A percentile compares a stretch with the other conserved stretches of the same genome.
Conservation (phyloP, 495 filamentous ascomycete genomes). For the Evernia prunastri region DNA sequence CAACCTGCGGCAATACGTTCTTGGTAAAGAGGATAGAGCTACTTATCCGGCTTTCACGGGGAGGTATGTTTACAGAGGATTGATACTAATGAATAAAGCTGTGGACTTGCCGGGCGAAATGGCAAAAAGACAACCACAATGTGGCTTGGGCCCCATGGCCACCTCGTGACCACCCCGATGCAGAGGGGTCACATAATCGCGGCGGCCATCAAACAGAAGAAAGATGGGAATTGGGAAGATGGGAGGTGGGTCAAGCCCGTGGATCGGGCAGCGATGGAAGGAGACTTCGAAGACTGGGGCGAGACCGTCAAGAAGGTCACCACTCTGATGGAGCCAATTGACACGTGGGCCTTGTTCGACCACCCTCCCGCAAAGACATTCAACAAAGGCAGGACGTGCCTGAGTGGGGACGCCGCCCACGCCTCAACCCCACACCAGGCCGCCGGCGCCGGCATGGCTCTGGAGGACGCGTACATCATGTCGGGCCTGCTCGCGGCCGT, state of each 20-base stretch:
- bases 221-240: conserved; percentile 25
- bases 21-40: conserved; percentile 36
- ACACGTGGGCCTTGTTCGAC: conserved; percentile 37
- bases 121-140: no score
- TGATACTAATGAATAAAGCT: conserved; percentile 48
- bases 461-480: conserved; percentile 54
- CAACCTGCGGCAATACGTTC: conserved; percentile 31
- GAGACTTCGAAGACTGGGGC: conserved; percentile 25
- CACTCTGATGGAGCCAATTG: conserved; percentile 20
- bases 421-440: conserved; percentile 57
- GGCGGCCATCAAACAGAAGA: conserved; percentile 34
- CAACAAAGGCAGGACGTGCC: conserved; percentile 22
- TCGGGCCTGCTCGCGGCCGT: conserved; percentile 39
- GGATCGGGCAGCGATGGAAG: conserved; percentile 35
- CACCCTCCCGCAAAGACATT: conserved; percentile 43
- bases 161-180: conserved; percentile 46
- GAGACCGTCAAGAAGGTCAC: conserved; percentile 15
- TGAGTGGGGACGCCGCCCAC: conserved; percentile 56
- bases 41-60: conserved; percentile 41
- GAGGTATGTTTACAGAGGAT: conserved; percentile 46
- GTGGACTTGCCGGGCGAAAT: conserved; percentile 43
- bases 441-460: conserved; percentile 53
- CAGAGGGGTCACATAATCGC: conserved; percentile 39
- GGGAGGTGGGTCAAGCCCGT: conserved; percentile 52
- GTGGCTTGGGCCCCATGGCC: conserved; percentile 40